Percentiles rank a stretch among this genome's conserved stretches.
phyloP scores from a whole-genome alignment of 305 asterid species.

The Coffea humblotiana region DNA sequence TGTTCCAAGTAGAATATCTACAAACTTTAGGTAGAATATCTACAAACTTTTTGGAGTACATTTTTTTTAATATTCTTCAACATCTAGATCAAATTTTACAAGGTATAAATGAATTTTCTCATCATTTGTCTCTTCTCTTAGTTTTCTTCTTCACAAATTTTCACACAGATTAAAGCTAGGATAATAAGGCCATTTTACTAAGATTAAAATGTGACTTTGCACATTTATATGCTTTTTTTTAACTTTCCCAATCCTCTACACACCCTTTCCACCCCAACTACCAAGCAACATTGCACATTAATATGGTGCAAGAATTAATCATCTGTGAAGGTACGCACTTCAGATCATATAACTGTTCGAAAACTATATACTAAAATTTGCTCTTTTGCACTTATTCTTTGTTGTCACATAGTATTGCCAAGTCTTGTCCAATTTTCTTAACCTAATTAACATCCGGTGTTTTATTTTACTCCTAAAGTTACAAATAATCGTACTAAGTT shows the following conservation, averaged over 20 bases:
- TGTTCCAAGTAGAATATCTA: background rate
- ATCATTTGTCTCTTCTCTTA: background rate
- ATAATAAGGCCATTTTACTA: background rate
- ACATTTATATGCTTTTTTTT: too few species aligned
- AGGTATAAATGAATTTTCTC: background rate
- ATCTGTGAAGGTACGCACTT: background rate
- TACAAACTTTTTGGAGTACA: background rate
- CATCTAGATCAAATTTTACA: background rate
- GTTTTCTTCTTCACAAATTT: background rate
- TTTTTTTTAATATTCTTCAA: background rate
- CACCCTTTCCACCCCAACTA: too few species aligned
- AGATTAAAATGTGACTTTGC: too few species aligned
- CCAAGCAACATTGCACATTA: too few species aligned
- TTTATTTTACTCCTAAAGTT: background rate
- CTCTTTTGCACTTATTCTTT: too few species aligned
- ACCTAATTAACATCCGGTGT: too few species aligned
- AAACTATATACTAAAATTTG: too few species aligned
- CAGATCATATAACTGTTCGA: too few species aligned
- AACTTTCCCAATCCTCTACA: too few species aligned
- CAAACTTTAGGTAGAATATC: background rate
- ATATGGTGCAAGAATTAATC: background rate
- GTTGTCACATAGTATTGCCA: too few species aligned
- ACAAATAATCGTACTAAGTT: too few species aligned
- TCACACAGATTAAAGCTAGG: background rate
- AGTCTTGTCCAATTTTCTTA: too few species aligned